Evolutionary conservation across 768 basidiomycete species (phyloP), one percentile per base, ranked within the genome.

Genomic region (Crepidotus variabilis): DNA sequence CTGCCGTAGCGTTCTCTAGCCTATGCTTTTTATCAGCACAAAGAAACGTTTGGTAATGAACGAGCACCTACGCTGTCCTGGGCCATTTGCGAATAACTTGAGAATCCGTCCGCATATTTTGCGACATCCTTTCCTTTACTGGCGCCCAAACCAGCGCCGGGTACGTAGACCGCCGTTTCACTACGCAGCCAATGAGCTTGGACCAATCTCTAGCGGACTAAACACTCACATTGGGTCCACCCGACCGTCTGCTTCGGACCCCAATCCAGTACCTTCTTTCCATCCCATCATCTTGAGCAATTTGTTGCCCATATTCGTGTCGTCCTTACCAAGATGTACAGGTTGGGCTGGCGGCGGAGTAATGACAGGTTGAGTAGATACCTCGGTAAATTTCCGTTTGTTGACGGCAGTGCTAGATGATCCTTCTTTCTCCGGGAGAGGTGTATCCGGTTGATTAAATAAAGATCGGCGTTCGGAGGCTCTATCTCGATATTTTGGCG

Each of bases 261-360:
- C 96, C 39, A 98, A 72, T 1, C 96, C 95, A 14, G 82, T 85
- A 6, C 95, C 95, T 64, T 90, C 89, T 60, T 81, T 90, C 95
- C 95, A 98, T 0, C 96, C 97, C 95, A 98, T 98, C 84, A 96
- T 95, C 70, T 93, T 92, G 60, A 98, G 70, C 56, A 99, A 69
- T 66, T 92, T 94, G 67, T 95, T 95, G 6, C 97, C 97, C 10
- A 93, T 82, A 63, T 98, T 98, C 43, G 64, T 85, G 50, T 87
- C 84, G 63, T 98, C 94, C 67, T 91, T 76, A 5, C 84, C 90
- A 5, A 87, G 90, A 62, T 87, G 84, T 2, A 86, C 63, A 2
- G 84, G 66, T 1, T 63, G 77, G 5, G 83, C 79, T 8, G 84
- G 83, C 1, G 88, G 83, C 1, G 87, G 75, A 2, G 87, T 81